These are phyloP conservation scores for Alternaria novae-zelandiae DNA, from an alignment of 2,329 filamentous ascomycete genomes.

Conservation along the genomic window DNA sequence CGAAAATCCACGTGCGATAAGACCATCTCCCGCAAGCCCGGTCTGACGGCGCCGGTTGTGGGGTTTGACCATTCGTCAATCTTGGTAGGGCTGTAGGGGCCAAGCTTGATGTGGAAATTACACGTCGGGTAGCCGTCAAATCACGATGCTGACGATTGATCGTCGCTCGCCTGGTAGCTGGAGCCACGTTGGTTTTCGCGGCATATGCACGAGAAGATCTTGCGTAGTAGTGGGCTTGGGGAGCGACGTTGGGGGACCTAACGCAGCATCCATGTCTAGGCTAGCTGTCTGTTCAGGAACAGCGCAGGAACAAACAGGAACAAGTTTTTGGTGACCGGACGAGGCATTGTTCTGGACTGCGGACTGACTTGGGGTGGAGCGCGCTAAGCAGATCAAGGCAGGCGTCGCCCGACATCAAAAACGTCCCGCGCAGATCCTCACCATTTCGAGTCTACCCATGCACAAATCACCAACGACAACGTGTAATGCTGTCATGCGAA, in stretches of 20 bases:
- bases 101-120: conserved; percentile 29
- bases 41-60: conserved; percentile 15
- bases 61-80: conserved; percentile 17
- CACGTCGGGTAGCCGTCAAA: conserved; percentile 12
- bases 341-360: conserved; percentile 17
- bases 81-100: conserved; percentile 11
- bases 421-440: conserved; percentile 16
- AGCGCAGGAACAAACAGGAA: conserved; percentile 26
- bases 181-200: conserved; percentile 24
- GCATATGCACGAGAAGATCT: conserved; percentile 17
- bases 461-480: conserved; percentile 6
- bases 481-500: conserved; percentile 5
- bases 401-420: conserved; percentile 15
- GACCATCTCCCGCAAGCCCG: conserved; percentile 18
- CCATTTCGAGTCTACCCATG: conserved; percentile 1
- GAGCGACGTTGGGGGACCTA: conserved; percentile 14
- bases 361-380: conserved; percentile 1
- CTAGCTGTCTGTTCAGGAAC: conserved; percentile 19
- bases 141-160: conserved; percentile 10
- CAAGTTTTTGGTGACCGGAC: conserved; percentile 9
- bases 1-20: conserved; percentile 23
- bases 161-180: conserved; percentile 12
- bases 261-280: conserved; percentile 16
- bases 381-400: conserved; percentile 1
- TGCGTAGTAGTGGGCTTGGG: conserved; percentile 8